Evolutionary conservation across 805 yeast species (phyloP).

Genomic region (Yarrowia deformans): DNA sequence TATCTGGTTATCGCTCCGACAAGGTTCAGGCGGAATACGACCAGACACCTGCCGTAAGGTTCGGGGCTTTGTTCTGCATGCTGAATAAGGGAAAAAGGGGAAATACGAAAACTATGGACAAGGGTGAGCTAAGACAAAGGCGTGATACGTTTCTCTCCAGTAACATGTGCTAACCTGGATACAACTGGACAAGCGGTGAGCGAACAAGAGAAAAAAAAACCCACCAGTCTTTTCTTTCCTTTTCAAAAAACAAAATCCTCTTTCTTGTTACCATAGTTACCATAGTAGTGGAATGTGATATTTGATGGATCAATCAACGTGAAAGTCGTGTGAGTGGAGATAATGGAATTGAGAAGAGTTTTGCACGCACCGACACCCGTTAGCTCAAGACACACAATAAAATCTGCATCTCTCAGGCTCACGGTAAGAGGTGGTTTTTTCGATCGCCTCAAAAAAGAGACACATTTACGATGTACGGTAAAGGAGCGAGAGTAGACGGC

Average conservation of each 20-base stretch:
- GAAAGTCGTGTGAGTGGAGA: background rate
- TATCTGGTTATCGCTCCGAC: conserved; percentile 25
- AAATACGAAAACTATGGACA: conserved; percentile 24
- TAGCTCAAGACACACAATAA: too few species aligned
- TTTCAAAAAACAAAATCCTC: too few species aligned
- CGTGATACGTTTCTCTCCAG: background rate
- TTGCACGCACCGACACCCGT: too few species aligned
- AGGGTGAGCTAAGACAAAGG: background rate
- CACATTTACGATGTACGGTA: background rate
- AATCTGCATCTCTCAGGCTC: background rate
- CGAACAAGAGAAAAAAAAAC: too few species aligned
- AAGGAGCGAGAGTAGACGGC: too few species aligned
- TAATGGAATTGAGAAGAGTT: too few species aligned
- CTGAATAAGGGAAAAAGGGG: conserved; percentile 16
- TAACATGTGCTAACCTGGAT: background rate
- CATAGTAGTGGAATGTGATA: background rate
- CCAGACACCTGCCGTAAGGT: background rate
- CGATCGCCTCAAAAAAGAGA: background rate
- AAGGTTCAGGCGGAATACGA: conserved; percentile 32
- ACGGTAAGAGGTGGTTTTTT: background rate
- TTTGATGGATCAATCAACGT: too few species aligned
- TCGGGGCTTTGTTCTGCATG: conserved; percentile 10
- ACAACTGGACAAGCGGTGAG: too few species aligned
- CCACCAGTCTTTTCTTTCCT: too few species aligned
- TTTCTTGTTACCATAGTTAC: too few species aligned